Base-by-base conservation (phyloP, 306 rosid species). In the Cucurbita pepo region DNA sequence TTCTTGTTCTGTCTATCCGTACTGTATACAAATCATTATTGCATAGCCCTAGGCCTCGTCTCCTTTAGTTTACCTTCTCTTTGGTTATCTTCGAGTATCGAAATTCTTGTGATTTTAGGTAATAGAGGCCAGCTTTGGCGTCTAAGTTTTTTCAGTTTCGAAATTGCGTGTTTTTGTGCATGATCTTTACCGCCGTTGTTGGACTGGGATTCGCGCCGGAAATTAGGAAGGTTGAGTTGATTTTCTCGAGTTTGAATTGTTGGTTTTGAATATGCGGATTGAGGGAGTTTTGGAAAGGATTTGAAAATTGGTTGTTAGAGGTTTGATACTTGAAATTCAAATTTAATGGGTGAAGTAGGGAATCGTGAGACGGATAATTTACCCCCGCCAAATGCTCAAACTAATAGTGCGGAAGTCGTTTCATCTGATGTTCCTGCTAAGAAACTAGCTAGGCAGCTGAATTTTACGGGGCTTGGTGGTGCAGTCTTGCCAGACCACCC, bases 371-470 rank as follows among this genome's bases (percentile, higher is more conserved):
- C 13, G 65, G 76, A 56, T 13, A 16, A 72, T 40, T 55, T 56
- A 3, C 1, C 64, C 22, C 41, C 66, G 76, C 3, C 16, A 41
- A 72, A 19, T 55, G 41, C 52, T 56, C 54, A 72, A 56, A 54
- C 76, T 18, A 65, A 41, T 56, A 43, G 52, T 54, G 50, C 10
- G 74, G 59, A 36, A 36, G 65, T 25, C 36, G 53, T 6, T 43
- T 40, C 66, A 6, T 56, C 22, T 19, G 76, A 72, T 6, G 52
- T 72, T 72, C 53, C 65, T 72, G 41, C 65, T 38, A 72, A 55
- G 66, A 72, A 38, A 21, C 75, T 71, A 36, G 75, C 63, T 36
- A 54, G 76, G 53, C 76, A 72, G 76, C 65, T 72, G 76, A 54
- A 72, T 37, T 72, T 72, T 19, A 18, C 76, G 50, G 48, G 63